Evolutionary conservation across 495 filamentous ascomycete species (phyloP), one percentile per base, ranked within the genome.

Genomic region (Massariosphaeria phaeospora): DNA sequence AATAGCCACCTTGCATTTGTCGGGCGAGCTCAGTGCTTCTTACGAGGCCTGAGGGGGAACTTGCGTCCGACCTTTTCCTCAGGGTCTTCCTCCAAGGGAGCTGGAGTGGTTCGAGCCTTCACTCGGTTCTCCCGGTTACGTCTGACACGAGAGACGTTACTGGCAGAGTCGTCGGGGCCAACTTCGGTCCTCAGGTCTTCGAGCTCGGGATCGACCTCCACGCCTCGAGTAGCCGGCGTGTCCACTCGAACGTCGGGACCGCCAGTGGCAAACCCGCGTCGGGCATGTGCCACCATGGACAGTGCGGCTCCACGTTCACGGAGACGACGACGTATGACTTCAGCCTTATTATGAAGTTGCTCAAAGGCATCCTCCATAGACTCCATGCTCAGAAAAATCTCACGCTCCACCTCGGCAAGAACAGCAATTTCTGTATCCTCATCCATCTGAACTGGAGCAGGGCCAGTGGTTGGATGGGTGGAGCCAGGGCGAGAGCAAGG

Each of bases 321-420:
- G 1, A 97, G 78, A 2, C 84, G 79, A 12, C 79, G 81, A 0
- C 94, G 85, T 15, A 98, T 87, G 0, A 74, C 66, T 63, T 97
- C 89, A 13, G 94, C 90, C 63, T 83, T 85, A 61, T 76, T 75
- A 63, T 98, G 94, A 26, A 98, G 80, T 38, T 82, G 85, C 72
- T 97, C 94, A 58, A 98, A 95, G 2, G 93, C 90, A 66, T 96
- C 87, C 70, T 97, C 94, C 27, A 98, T 79, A 12, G 84, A 82
- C 69, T 97, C 93, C 86, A 98, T 96, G 36, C 89, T 85, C 24
- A 79, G 79, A 72, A 87, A 96, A 57, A 98, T 95, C 60, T 96
- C 90, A 4, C 88, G 83, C 65, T 98, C 93, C 33, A 98, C 80
- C 67, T 95, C 88, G 1, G 89, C 91, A 9, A 97, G 73, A 10